Evolutionary conservation across 371 early-diverging fungal genomes (phyloP).

Genomic region (Actinomortierella wolfii): DNA sequence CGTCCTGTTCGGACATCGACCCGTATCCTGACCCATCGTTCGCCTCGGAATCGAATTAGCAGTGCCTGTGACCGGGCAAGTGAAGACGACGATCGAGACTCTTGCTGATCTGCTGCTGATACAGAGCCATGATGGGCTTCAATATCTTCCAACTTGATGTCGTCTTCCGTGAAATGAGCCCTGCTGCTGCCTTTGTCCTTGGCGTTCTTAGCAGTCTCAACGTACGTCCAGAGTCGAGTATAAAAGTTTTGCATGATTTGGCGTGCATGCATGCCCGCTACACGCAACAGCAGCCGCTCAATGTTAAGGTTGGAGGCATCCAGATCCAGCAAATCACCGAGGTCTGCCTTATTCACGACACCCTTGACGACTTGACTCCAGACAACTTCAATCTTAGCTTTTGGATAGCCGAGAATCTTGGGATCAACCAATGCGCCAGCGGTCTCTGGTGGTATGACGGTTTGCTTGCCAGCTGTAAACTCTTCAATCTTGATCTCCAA

Average conservation of each 20-base stretch:
- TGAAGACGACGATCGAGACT: neutral
- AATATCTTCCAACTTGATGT: constrained; percentile 22
- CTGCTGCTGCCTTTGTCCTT: constrained; percentile 7
- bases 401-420: constrained; percentile 39
- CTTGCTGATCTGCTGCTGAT: neutral
- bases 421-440: constrained; percentile 43
- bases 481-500: constrained; percentile 43
- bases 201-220: constrained; percentile 16
- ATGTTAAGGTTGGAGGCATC: constrained; percentile 55
- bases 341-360: constrained; percentile 14
- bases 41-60: constrained; percentile 55
- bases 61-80: constrained; percentile 41
- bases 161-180: constrained; percentile 22
- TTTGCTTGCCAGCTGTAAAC: neutral
- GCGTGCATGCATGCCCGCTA: constrained; percentile 54
- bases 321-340: constrained; percentile 16
- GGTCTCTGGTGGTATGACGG: constrained; percentile 24
- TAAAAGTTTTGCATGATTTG: constrained; percentile 57
- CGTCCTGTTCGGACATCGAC: constrained; percentile 61
- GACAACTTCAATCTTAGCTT: constrained; percentile 34
- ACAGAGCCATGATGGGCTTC: constrained; percentile 6
- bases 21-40: constrained; percentile 58
- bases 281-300: constrained; percentile 54
- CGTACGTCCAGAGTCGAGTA: constrained; percentile 38
- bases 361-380: constrained; percentile 45